phyloP scores from a whole-genome alignment of 352 stramenopile genomes.

The Hyaloperonospora brassicae region DNA sequence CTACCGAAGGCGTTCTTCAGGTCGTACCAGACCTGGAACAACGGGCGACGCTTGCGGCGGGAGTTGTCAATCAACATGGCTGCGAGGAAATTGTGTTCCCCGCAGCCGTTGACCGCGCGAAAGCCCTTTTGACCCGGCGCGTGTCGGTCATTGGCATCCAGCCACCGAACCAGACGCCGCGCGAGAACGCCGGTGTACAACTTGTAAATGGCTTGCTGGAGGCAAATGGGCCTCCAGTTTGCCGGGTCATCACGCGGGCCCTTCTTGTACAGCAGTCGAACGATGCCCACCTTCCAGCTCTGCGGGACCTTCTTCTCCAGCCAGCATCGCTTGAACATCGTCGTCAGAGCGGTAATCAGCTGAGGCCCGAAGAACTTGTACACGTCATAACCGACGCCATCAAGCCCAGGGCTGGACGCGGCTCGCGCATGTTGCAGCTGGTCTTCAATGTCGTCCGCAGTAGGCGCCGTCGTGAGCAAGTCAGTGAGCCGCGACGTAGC shows the following conservation, averaged over 20 bases:
- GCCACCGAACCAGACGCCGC: not conserved
- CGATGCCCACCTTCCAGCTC: slow-evolving; percentile 17
- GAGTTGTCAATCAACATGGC: too few species aligned
- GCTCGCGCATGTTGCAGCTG: not conserved
- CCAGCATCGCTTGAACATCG: slow-evolving; percentile 19
- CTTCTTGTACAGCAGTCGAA: too few species aligned
- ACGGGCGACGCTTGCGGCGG: slow-evolving; percentile 5
- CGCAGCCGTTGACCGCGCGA: slow-evolving; percentile 22
- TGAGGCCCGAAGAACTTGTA: slow-evolving; percentile 8
- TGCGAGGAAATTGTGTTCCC: slow-evolving; percentile 26
- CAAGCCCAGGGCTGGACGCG: slow-evolving; percentile 7
- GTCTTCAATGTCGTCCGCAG: too few species aligned
- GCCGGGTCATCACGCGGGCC: slow-evolving; percentile 1
- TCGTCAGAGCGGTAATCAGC: slow-evolving; percentile 10
- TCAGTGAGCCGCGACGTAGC: too few species aligned
- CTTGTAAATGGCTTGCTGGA: slow-evolving; percentile 34
- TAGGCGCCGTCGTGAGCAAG: too few species aligned
- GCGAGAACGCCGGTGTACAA: slow-evolving; percentile 12
- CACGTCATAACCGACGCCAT: slow-evolving; percentile 20
- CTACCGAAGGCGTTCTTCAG: slow-evolving; percentile 20
- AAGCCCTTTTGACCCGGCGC: slow-evolving; percentile 11
- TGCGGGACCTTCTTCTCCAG: slow-evolving; percentile 3
- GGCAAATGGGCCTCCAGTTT: slow-evolving; percentile 28
- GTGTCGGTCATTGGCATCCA: too few species aligned
- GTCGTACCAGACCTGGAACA: slow-evolving; percentile 31